Conservation (phyloP, 108 stramenopile species). For the Cyclotella cryptica region DNA sequence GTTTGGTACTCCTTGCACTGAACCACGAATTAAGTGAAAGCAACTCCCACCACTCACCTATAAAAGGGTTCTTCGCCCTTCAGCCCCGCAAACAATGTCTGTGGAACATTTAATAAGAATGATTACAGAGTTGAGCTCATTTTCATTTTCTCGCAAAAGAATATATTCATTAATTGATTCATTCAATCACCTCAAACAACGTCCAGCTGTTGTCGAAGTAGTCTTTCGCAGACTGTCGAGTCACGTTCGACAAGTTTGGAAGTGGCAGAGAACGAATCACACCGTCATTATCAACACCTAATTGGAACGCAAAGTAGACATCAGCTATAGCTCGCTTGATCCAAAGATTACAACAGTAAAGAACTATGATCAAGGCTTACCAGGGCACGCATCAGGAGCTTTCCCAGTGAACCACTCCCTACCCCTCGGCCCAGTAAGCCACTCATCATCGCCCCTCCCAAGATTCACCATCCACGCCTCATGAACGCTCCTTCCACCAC, state of each 20-base stretch:
- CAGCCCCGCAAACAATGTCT: slow-evolving; percentile 88
- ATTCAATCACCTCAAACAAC: slow-evolving; percentile 57
- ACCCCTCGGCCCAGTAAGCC: slow-evolving; percentile 69
- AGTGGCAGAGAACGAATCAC: slow-evolving; percentile 72
- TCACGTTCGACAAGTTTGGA: slow-evolving; percentile 74
- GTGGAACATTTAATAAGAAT: background rate
- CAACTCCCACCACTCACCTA: slow-evolving; percentile 39
- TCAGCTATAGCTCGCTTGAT: background rate
- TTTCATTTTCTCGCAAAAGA: background rate
- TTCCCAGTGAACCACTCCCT: slow-evolving; percentile 81
- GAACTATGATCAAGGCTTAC: slow-evolving; percentile 27
- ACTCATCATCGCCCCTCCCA: slow-evolving; percentile 68
- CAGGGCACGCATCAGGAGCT: slow-evolving; percentile 64
- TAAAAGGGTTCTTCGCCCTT: slow-evolving; percentile 93
- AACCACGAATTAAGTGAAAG: background rate
- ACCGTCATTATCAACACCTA: slow-evolving; percentile 64
- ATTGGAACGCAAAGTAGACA: background rate
- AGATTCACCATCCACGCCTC: slow-evolving; percentile 86
- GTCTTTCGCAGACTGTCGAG: slow-evolving; percentile 70
- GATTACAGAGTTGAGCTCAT: too few species aligned
- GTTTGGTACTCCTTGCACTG: background rate
- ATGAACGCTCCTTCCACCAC: slow-evolving; percentile 43
- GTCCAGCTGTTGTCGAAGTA: slow-evolving; percentile 97
- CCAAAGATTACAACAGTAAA: too few species aligned
- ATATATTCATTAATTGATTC: background rate